Percentiles rank a stretch among this genome's conserved stretches.
Evolutionary conservation across 192 early-diverging fungal species (phyloP).

Genomic region (Jimgerdemannia flammicorona): DNA sequence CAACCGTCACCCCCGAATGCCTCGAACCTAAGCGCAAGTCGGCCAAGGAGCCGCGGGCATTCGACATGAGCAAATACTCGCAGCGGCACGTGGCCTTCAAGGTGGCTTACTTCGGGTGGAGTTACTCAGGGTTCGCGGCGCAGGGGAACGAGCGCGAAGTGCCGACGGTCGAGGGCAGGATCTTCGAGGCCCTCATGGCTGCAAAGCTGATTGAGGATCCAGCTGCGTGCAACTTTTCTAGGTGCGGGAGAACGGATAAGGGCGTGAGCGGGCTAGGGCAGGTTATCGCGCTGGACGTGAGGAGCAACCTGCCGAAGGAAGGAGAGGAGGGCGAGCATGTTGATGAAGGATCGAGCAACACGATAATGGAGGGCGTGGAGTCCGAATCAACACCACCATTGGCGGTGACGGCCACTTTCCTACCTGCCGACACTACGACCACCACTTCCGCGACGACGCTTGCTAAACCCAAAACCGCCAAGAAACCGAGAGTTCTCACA

Average conservation of each 20-base stretch:
- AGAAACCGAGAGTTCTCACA: constrained; percentile 19
- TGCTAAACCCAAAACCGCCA: not conserved
- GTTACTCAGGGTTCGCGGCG: constrained; percentile 81
- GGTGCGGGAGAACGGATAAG: constrained; percentile 83
- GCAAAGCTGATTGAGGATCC: constrained; percentile 73
- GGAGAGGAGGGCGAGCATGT: constrained; percentile 38
- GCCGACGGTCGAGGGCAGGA: constrained; percentile 78
- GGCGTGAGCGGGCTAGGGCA: constrained; percentile 93
- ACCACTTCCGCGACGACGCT: too few relatives aligned
- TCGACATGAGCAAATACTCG: constrained; percentile 77
- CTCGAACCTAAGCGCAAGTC: not conserved
- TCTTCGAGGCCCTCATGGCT: constrained; percentile 78
- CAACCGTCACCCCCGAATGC: not conserved
- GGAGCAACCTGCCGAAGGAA: constrained; percentile 42
- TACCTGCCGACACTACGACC: too few relatives aligned
- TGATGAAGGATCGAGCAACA: constrained; percentile 20
- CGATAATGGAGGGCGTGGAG: constrained; percentile 21
- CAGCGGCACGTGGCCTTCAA: constrained; percentile 80
- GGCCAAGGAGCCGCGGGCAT: constrained; percentile 38
- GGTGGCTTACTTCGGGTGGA: constrained; percentile 90
- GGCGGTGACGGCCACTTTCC: not conserved
- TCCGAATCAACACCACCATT: constrained; percentile 4
- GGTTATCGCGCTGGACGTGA: constrained; percentile 76
- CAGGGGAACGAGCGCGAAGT: constrained; percentile 53
- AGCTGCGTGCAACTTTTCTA: constrained; percentile 67